Evolutionary conservation across 139 green algal species (phyloP), one percentile per base, ranked within the genome.

Genomic region (Pycnococcus provasolii): DNA sequence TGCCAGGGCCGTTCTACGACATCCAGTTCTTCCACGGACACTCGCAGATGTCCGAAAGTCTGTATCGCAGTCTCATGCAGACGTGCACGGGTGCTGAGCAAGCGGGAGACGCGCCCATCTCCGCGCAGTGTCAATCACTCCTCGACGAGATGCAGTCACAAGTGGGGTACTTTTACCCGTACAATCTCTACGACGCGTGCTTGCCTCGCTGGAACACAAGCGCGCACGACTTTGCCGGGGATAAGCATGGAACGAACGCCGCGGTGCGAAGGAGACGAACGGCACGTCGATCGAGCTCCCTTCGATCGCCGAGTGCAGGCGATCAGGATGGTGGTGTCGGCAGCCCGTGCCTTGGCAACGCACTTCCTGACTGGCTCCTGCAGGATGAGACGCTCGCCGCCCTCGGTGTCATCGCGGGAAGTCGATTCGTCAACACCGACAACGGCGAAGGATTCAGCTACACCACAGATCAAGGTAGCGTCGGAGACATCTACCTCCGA

Each of bases 131-230:
- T 39, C 4, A 26, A 6, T 26, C 60, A 15, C 11, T 55, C 60
- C 5, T 66, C 8, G 60, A 57, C 8, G 11, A 55, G 11, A 66
- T 66, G 60, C 5, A 26, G 9, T 0, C 6, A 13, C 7, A 66
- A 52, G 60, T 66, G 60, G 60, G 60, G 43, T 53, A 55, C 60
- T 66, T 66, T 41, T 66, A 66, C 60, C 60, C 60, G 6, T 66
- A 66, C n/a, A 7, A 66, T 5, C 60, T 66, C 6, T 13, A 41
- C 11, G 6, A 66, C 6, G 60, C 60, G 42, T 66, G 60, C 60
- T 26, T 26, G 5, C n/a, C 15, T 8, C n/a, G 8, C n/a, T 13
- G 15, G 15, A 13, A 9, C 42, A 15, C 5, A 15, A 41, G 37
- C 60, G 54, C 54, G n/a, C 7, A n/a, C 7, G 7, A 37, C 8